These are phyloP conservation scores for Pseudevernia furfuracea DNA, from an alignment of 495 filamentous ascomycete genomes.

Conservation along the genomic window DNA sequence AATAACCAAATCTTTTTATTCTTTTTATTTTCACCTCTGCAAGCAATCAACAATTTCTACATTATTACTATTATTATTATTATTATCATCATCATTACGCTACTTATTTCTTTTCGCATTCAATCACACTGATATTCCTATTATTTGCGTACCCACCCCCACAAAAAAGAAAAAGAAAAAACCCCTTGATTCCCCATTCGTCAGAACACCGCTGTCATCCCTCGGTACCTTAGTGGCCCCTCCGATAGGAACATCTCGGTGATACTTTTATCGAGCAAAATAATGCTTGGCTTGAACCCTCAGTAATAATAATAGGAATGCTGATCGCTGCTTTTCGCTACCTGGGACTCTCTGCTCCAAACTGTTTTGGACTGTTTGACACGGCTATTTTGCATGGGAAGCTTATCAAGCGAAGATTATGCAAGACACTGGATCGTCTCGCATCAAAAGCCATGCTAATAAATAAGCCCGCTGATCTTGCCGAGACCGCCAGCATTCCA, in stretches of 20 bases:
- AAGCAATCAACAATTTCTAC: not conserved
- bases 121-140: too few species aligned
- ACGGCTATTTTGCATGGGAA: constrained; percentile 11
- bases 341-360: not conserved
- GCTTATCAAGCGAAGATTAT: constrained; percentile 16
- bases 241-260: constrained; percentile 1
- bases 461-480: not conserved
- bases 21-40: not conserved
- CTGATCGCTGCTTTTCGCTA: not conserved
- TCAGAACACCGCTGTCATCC: not conserved
- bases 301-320: not conserved
- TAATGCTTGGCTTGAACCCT: not conserved
- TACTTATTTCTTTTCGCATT: too few species aligned
- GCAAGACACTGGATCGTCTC: constrained; percentile 8
- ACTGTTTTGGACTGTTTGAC: not conserved
- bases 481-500: not conserved
- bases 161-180: too few species aligned
- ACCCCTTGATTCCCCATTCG: not conserved
- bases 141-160: too few species aligned
- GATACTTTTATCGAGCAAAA: not conserved
- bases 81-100: too few species aligned
- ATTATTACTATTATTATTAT: too few species aligned
- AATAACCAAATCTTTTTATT: too few species aligned
- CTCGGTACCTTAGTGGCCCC: not conserved
- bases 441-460: not conserved